Percentiles rank a stretch among this genome's conserved stretches.
phyloP scores from a whole-genome alignment of 1,139 yeast genomes.

The Hyphopichia buzzinii region DNA sequence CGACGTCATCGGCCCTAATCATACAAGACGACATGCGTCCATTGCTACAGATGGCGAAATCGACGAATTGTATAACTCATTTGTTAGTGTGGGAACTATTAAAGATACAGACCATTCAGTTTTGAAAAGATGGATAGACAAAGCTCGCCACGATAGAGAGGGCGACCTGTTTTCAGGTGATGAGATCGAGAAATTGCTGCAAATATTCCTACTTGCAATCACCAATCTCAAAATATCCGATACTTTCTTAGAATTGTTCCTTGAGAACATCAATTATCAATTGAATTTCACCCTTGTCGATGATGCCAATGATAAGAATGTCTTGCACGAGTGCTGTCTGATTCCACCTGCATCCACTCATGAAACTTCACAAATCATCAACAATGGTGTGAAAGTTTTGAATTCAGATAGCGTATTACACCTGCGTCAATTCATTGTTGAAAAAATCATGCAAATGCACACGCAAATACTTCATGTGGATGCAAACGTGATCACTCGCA shows the following conservation, averaged over 20 bases:
- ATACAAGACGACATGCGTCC: constrained; percentile 10
- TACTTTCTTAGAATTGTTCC: constrained; percentile 43
- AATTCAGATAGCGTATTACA: constrained; percentile 43
- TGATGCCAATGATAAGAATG: constrained; percentile 40
- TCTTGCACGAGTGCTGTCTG: constrained; percentile 47
- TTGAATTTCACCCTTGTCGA: constrained; percentile 39
- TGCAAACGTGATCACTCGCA: constrained; percentile 5
- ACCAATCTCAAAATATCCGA: constrained; percentile 52
- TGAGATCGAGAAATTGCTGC: constrained; percentile 48
- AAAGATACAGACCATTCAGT: constrained; percentile 45
- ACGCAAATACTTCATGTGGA: no score
- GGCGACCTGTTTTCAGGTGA: constrained; percentile 9
- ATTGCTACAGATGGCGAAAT: constrained; percentile 36
- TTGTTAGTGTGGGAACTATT: constrained; percentile 56
- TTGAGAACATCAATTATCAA: constrained; percentile 40
- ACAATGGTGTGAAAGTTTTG: constrained; percentile 46
- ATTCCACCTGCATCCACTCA: constrained; percentile 35
- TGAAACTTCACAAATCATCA: constrained; percentile 30
- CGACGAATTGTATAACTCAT: constrained; percentile 68
- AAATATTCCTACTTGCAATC: constrained; percentile 63
- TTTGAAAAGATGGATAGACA: constrained; percentile 51
- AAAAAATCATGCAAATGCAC: constrained; percentile 30
- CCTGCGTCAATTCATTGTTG: constrained; percentile 38
- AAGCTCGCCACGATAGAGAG: constrained; percentile 25
- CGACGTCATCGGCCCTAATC: neutral